Evolutionary conservation across 371 early-diverging fungal species (phyloP).

Genomic region (Mucor velutinosus): DNA sequence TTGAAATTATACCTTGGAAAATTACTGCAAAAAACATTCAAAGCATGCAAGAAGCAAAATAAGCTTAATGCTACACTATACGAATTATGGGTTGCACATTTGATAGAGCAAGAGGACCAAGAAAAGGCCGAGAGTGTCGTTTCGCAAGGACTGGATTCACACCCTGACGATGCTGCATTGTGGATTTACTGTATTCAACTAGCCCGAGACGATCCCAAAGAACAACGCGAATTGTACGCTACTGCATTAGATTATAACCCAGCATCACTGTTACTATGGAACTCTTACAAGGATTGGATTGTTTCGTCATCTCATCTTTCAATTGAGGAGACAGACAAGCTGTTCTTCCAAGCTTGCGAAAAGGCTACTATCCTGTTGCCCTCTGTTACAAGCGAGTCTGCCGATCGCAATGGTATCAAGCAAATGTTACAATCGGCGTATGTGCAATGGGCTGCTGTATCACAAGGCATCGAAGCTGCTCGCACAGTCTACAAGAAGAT

Average conservation of each 20-base stretch:
- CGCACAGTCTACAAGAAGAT: slow-evolving; percentile 57
- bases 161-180: slow-evolving; percentile 43
- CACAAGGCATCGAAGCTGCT: slow-evolving; percentile 54
- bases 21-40: slow-evolving; percentile 47
- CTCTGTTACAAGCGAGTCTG: slow-evolving; percentile 43
- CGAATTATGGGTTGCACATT: slow-evolving; percentile 43
- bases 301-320: slow-evolving; percentile 17
- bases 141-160: slow-evolving; percentile 37
- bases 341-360: slow-evolving; percentile 50
- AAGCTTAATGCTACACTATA: slow-evolving; percentile 49
- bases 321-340: slow-evolving; percentile 30
- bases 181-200: slow-evolving; percentile 44
- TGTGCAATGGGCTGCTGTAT: slow-evolving; percentile 47
- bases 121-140: slow-evolving; percentile 36
- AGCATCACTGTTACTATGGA: slow-evolving; percentile 50
- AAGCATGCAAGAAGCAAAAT: slow-evolving; percentile 40
- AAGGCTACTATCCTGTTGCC: slow-evolving; percentile 49
- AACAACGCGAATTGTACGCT: slow-evolving; percentile 29
- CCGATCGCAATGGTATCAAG: slow-evolving; percentile 50
- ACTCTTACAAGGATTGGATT: slow-evolving; percentile 48
- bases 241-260: slow-evolving; percentile 40
- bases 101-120: slow-evolving; percentile 18
- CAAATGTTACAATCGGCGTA: slow-evolving; percentile 48
- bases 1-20: slow-evolving; percentile 61
- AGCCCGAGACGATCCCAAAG: slow-evolving; percentile 11